A percentile compares a stretch with the other conserved stretches of the same genome.
These are phyloP conservation scores for Linnemannia elongata DNA, from an alignment of 192 early-diverging fungal genomes.

Conservation along the genomic window DNA sequence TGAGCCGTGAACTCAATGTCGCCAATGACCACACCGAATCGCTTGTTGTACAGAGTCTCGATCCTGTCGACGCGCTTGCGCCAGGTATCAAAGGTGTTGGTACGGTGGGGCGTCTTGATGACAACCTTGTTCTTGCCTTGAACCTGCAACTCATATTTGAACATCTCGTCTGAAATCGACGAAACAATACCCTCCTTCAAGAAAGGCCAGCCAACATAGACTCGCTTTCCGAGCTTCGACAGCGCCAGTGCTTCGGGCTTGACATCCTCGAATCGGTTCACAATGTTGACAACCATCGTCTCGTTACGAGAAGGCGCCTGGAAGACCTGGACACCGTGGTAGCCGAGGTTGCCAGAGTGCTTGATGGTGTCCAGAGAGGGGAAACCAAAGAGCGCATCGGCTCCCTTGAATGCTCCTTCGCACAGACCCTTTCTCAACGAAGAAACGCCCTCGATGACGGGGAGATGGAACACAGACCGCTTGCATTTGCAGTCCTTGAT, in stretches of 20 bases:
- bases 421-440: slow-evolving; percentile 73
- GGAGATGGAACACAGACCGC: slow-evolving; percentile 66
- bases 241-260: slow-evolving; percentile 70
- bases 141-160: slow-evolving; percentile 67
- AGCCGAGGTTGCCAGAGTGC: slow-evolving; percentile 75
- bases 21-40: slow-evolving; percentile 79
- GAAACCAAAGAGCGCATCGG: slow-evolving; percentile 83
- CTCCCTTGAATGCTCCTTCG: slow-evolving; percentile 73
- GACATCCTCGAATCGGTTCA: slow-evolving; percentile 65
- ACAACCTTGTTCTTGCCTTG: slow-evolving; percentile 64
- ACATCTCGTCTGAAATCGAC: slow-evolving; percentile 79
- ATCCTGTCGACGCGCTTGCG: slow-evolving; percentile 68
- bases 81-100: slow-evolving; percentile 65
- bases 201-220: slow-evolving; percentile 90
- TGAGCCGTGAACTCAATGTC: slow-evolving; percentile 72
- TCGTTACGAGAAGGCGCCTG: slow-evolving; percentile 68
- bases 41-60: slow-evolving; percentile 76
- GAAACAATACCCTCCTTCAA: slow-evolving; percentile 84
- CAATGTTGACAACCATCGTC: slow-evolving; percentile 75
- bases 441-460: slow-evolving; percentile 67
- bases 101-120: slow-evolving; percentile 57
- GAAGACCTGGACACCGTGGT: slow-evolving; percentile 90
- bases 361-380: slow-evolving; percentile 88
- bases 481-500: slow-evolving; percentile 66
- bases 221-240: slow-evolving; percentile 66